A percentile compares a stretch with the other conserved stretches of the same genome.
Evolutionary conservation across 2,329 filamentous ascomycete genomes (phyloP).

Genomic region (Fusarium nisikadoi): DNA sequence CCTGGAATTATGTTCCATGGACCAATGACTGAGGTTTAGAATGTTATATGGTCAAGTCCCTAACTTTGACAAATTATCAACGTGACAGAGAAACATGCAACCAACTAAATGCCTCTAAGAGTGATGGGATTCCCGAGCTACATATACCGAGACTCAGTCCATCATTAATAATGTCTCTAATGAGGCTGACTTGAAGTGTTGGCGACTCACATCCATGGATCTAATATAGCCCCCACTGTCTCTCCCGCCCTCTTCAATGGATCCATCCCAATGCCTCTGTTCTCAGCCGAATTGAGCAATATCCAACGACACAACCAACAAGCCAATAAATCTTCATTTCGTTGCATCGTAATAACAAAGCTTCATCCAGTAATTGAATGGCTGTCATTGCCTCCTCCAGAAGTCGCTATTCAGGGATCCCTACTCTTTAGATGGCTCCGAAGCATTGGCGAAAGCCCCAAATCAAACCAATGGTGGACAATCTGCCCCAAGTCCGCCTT

Average conservation of each 20-base stretch:
- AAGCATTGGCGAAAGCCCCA: neutral
- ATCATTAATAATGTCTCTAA: neutral
- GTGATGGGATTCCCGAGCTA: neutral
- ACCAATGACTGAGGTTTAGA: neutral
- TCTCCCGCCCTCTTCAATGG: constrained; percentile 1
- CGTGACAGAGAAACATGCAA: neutral
- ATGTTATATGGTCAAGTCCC: neutral
- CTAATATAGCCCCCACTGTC: neutral
- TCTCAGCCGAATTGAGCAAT: constrained; percentile 5
- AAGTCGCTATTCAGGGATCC: neutral
- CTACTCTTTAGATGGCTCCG: neutral
- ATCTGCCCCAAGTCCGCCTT: neutral
- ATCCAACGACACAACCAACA: constrained; percentile 21
- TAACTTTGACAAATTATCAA: neutral
- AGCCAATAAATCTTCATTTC: constrained; percentile 1
- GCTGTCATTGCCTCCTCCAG: neutral
- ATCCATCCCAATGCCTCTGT: neutral
- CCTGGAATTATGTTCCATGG: neutral
- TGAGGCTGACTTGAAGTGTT: neutral
- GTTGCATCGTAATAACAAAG: neutral
- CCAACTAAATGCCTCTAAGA: too few relatives aligned
- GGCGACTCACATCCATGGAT: neutral
- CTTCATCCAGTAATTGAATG: neutral
- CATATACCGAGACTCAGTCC: neutral
- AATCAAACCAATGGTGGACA: constrained; percentile 17